These are phyloP conservation scores for Colletotrichum filicis DNA, from an alignment of 2,329 filamentous ascomycete genomes.

Conservation along the genomic window DNA sequence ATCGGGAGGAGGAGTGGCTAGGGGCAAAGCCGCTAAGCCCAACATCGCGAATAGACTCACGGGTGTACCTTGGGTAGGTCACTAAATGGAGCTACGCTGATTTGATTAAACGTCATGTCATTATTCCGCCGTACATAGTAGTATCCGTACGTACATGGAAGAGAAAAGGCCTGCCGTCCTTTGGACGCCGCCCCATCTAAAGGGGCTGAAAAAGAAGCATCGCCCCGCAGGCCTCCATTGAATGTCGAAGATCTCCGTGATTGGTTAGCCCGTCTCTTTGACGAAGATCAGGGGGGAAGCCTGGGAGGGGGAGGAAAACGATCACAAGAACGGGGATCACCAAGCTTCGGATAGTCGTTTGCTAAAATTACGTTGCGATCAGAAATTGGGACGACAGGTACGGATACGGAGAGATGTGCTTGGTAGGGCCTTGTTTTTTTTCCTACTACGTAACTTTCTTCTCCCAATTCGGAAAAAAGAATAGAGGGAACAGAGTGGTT, in stretches of 20 bases:
- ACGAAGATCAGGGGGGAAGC: slow-evolving; percentile 33
- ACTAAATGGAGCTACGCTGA: not conserved
- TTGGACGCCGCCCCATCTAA: not conserved
- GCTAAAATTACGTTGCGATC: slow-evolving; percentile 7
- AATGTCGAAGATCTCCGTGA: slow-evolving; percentile 15
- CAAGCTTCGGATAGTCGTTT: slow-evolving; percentile 11
- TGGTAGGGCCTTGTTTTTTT: not conserved
- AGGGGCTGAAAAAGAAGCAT: not conserved
- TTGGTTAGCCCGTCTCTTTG: slow-evolving; percentile 1
- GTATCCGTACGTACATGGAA: too few species aligned
- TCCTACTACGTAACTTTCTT: too few species aligned
- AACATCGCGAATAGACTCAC: slow-evolving; percentile 20
- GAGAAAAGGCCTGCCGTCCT: not conserved
- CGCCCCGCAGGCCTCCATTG: slow-evolving; percentile 7
- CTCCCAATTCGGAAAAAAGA: slow-evolving; percentile 10
- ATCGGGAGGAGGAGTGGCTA: not conserved
- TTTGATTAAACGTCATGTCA: slow-evolving; percentile 6
- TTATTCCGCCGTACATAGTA: slow-evolving; percentile 9
- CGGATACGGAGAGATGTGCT: slow-evolving; percentile 2
- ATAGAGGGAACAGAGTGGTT: not conserved
- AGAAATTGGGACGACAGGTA: slow-evolving; percentile 23
- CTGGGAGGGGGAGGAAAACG: not conserved
- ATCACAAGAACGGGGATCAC: slow-evolving; percentile 16
- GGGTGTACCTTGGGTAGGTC: slow-evolving; percentile 16
- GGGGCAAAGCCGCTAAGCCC: slow-evolving; percentile 1